Percentiles rank a stretch among this genome's conserved stretches.
phyloP scores from a whole-genome alignment of 495 filamentous ascomycete species.

The Sphaerosporella brunnea region DNA sequence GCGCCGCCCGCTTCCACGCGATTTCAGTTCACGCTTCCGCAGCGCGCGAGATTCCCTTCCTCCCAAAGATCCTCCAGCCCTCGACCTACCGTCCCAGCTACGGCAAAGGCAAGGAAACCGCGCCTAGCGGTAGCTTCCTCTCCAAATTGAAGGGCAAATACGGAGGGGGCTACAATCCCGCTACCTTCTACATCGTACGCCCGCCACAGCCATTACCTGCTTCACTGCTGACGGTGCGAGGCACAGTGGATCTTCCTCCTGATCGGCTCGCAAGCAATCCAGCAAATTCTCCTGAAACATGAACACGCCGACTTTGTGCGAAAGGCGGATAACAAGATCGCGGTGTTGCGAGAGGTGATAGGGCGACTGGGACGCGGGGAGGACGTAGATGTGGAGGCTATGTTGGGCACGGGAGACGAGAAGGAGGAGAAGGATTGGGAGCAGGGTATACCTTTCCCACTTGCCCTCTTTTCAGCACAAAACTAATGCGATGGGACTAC shows the following conservation, averaged over 20 bases:
- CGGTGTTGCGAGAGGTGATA: constrained; percentile 61
- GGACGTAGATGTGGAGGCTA: constrained; percentile 70
- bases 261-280: constrained; percentile 85
- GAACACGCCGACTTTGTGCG: constrained; percentile 54
- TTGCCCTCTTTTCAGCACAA: too few relatives aligned
- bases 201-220: too few relatives aligned
- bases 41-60: constrained; percentile 6
- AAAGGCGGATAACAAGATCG: constrained; percentile 61
- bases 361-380: constrained; percentile 68
- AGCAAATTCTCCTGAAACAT: constrained; percentile 65
- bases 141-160: constrained; percentile 33
- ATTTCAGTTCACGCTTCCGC: not conserved
- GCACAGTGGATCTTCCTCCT: constrained; percentile 55
- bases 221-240: not conserved
- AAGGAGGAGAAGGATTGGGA: constrained; percentile 69
- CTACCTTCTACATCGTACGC: constrained; percentile 62
- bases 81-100: constrained; percentile 11
- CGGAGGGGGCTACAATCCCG: constrained; percentile 90
- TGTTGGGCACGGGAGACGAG: constrained; percentile 63
- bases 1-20: constrained; percentile 1
- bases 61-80: constrained; percentile 19
- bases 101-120: not conserved
- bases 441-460: constrained; percentile 47
- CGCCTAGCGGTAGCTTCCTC: too few relatives aligned
- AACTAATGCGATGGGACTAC: constrained; percentile 3